Base-by-base conservation (phyloP, 805 yeast species). In the Candida xiaguanensis region DNA sequence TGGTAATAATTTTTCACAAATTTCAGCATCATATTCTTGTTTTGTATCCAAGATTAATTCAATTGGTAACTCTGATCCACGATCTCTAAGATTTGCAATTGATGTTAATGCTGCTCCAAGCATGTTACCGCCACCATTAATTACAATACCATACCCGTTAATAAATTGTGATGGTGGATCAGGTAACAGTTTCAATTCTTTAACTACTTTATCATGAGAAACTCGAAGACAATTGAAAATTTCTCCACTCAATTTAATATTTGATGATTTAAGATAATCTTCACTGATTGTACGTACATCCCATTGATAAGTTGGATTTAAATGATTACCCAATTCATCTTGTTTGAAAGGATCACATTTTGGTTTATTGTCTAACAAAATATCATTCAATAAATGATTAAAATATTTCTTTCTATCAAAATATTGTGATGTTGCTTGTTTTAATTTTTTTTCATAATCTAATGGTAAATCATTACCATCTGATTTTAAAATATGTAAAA, bases 81-180 rank as follows among this genome's bases (percentile, higher is more conserved):
- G 38, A 34, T 59, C 62, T 36, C 67, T 46, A 7, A 63, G 34
- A 34, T 63, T 67, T 2, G 52, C 51, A 9, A 63, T 46, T 16
- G 53, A 47, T 1, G 63, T 54, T 24, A 65, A 46, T 1, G 66
- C 63, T 2, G 57, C 51, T 3, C 58, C 58, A 16, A 63, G 40
- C 38, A 51, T 49, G 13, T 44, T 41, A 6, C 58, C 56, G 6
- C 61, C 59, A 7, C 61, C 61, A 19, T 57, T 52, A n/a, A 66
- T 50, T 6, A 64, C 63, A 22, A 66, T 63, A 7, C 72, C 72
- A 13, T 55, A 52, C 5, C 69, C 70, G 2, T 43, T 39, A 14
- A 49, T 52, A 18, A 61, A 42, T n/a, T 51, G 49, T 8, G 39
- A 26, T 4, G 61, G 54, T 4, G 67, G 66, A 2, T 46, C 41